Percentiles rank a stretch among this genome's conserved stretches.
These are phyloP conservation scores for Pyracantha coccinea DNA, from an alignment of 331 rosid species.

Conservation along the genomic window DNA sequence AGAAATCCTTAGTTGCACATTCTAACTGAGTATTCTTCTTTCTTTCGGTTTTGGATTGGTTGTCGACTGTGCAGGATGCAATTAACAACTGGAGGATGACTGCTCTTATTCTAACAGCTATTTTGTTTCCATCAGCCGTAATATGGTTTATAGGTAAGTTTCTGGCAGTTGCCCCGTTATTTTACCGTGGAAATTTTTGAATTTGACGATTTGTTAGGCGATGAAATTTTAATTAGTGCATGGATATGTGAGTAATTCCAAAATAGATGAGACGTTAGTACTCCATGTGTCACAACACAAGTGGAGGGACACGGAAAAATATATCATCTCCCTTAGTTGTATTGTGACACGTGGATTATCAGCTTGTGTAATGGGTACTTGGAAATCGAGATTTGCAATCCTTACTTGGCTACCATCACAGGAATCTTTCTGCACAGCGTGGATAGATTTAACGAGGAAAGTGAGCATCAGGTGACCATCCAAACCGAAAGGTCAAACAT, in stretches of 20 bases:
- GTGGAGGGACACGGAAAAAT: not conserved
- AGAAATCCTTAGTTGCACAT: not conserved
- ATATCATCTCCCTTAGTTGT: not conserved
- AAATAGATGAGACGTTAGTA: not conserved
- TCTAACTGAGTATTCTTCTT: not conserved
- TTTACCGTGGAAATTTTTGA: not conserved
- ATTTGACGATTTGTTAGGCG: not conserved
- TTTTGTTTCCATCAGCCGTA: constrained; percentile 51
- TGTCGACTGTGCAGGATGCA: constrained; percentile 37
- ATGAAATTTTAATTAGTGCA: not conserved
- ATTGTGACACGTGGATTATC: not conserved
- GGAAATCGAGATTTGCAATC: not conserved
- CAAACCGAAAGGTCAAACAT: constrained; percentile 34
- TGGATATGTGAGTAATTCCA: not conserved
- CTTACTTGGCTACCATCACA: constrained; percentile 15
- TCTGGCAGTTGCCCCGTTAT: not conserved
- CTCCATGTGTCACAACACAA: not conserved
- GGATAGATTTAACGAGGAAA: constrained; percentile 53
- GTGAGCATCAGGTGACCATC: constrained; percentile 4
- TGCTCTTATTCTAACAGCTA: constrained; percentile 47
- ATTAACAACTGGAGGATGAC: constrained; percentile 66
- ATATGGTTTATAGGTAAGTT: constrained; percentile 64
- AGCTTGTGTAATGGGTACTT: not conserved
- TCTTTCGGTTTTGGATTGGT: constrained; percentile 2
- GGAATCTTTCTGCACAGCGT: constrained; percentile 52